phyloP scores from a whole-genome alignment of 2,329 filamentous ascomycete genomes.

The Trichoderma simmonsii region DNA sequence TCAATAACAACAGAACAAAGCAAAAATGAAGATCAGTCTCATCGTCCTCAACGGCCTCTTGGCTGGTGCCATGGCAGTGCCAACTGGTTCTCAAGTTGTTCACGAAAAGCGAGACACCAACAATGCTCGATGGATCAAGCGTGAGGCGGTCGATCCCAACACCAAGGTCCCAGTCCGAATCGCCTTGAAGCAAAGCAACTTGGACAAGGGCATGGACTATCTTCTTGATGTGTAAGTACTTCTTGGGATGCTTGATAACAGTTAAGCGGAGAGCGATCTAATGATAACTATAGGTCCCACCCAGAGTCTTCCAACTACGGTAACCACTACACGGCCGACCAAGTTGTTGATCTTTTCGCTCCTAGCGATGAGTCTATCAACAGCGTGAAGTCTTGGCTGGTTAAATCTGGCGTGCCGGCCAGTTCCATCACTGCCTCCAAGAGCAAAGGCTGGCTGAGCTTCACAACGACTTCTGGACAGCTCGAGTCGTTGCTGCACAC shows the following conservation, averaged over 20 bases:
- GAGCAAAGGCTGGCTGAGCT: slow-evolving; percentile 52
- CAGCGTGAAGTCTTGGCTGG: slow-evolving; percentile 53
- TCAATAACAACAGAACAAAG: background rate
- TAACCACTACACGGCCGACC: slow-evolving; percentile 44
- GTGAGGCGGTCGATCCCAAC: slow-evolving; percentile 20
- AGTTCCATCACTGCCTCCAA: slow-evolving; percentile 48
- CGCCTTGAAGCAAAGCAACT: slow-evolving; percentile 44
- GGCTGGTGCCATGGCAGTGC: slow-evolving; percentile 21
- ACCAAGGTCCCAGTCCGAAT: slow-evolving; percentile 39
- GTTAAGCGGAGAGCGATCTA: background rate
- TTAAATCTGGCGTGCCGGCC: slow-evolving; percentile 46
- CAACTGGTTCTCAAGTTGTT: slow-evolving; percentile 28
- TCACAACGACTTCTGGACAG: slow-evolving; percentile 53
- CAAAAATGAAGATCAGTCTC: slow-evolving; percentile 23
- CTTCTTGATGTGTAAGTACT: slow-evolving; percentile 37
- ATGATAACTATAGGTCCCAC: slow-evolving; percentile 30
- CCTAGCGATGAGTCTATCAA: slow-evolving; percentile 44
- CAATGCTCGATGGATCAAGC: slow-evolving; percentile 27
- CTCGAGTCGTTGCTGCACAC: slow-evolving; percentile 52
- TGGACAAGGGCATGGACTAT: slow-evolving; percentile 44
- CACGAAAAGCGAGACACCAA: slow-evolving; percentile 31
- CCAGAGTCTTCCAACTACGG: slow-evolving; percentile 45
- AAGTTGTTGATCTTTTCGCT: slow-evolving; percentile 44
- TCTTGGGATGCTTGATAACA: background rate
- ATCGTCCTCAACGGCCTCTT: slow-evolving; percentile 22